A percentile compares a stretch with the other conserved stretches of the same genome.
phyloP scores from a whole-genome alignment of 371 early-diverging fungal genomes.

The Funneliformis caledonium region DNA sequence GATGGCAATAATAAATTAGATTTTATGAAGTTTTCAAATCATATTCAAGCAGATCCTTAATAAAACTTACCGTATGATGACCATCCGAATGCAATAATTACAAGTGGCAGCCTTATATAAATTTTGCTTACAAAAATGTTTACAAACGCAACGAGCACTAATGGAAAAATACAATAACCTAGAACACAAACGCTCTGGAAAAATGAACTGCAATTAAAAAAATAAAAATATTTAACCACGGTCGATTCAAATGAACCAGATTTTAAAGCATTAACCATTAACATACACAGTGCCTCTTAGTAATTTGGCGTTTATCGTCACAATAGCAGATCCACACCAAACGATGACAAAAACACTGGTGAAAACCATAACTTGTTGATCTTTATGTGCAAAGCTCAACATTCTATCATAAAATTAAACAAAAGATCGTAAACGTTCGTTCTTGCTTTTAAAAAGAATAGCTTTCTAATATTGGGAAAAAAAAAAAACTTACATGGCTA shows the following conservation, averaged over 20 bases:
- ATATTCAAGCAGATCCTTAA: not conserved
- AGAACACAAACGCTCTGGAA: slow-evolving; percentile 94
- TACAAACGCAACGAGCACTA: slow-evolving; percentile 77
- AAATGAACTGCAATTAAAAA: slow-evolving; percentile 68
- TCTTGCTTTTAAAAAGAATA: not conserved
- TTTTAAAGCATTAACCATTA: not conserved
- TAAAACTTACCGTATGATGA: slow-evolving; percentile 70
- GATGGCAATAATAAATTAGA: not conserved
- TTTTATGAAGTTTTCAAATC: not conserved
- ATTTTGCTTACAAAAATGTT: slow-evolving; percentile 68
- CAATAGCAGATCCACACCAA: slow-evolving; percentile 90
- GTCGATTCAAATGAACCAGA: slow-evolving; percentile 4
- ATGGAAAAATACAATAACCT: slow-evolving; percentile 95
- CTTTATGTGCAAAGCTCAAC: slow-evolving; percentile 63
- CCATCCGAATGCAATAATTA: slow-evolving; percentile 80
- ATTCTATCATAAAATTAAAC: slow-evolving; percentile 48
- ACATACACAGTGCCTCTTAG: slow-evolving; percentile 88
- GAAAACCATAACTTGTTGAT: slow-evolving; percentile 85
- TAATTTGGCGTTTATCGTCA: slow-evolving; percentile 91
- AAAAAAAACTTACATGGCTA: slow-evolving; percentile 72
- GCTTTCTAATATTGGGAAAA: not conserved
- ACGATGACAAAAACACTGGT: slow-evolving; percentile 90
- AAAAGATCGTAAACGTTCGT: not conserved
- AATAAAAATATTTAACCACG: not conserved
- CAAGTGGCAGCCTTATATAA: slow-evolving; percentile 72